Conservation (phyloP, 176 grass and related monocot species). For the Hsuehochloa calcarea region DNA sequence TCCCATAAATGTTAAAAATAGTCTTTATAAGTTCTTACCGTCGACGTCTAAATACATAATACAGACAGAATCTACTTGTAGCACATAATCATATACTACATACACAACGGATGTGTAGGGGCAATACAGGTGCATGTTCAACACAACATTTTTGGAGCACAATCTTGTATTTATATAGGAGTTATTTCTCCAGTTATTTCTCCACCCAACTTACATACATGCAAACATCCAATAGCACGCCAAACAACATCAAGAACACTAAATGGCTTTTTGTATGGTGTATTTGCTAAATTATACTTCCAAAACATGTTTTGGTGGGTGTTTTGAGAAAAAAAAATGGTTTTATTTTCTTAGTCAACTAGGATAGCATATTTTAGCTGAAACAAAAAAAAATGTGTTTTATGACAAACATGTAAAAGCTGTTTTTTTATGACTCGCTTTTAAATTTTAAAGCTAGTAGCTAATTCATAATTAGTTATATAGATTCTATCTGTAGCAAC, state of each 20-base stretch:
- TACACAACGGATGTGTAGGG: no score
- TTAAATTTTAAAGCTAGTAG: background rate
- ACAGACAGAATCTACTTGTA: no score
- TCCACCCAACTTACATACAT: background rate
- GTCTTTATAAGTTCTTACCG: no score
- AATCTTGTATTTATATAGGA: background rate
- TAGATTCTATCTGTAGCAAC: background rate
- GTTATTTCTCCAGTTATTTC: background rate
- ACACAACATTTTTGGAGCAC: background rate
- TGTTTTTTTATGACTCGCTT: background rate
- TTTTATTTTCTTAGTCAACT: background rate
- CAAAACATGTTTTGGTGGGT: background rate
- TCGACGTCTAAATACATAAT: no score
- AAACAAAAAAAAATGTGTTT: background rate
- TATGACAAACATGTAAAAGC: background rate
- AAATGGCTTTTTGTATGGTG: background rate
- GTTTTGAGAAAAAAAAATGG: background rate
- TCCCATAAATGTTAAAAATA: no score
- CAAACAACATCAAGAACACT: slow-evolving; percentile 12
- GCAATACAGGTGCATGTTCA: background rate
- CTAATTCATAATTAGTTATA: background rate
- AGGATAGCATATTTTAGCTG: background rate
- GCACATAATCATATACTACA: no score
- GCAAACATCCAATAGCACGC: background rate
- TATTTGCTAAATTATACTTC: background rate